These are phyloP conservation scores for Ailanthus altissimus DNA, from an alignment of 345 rosid genomes.

Conservation along the genomic window DNA sequence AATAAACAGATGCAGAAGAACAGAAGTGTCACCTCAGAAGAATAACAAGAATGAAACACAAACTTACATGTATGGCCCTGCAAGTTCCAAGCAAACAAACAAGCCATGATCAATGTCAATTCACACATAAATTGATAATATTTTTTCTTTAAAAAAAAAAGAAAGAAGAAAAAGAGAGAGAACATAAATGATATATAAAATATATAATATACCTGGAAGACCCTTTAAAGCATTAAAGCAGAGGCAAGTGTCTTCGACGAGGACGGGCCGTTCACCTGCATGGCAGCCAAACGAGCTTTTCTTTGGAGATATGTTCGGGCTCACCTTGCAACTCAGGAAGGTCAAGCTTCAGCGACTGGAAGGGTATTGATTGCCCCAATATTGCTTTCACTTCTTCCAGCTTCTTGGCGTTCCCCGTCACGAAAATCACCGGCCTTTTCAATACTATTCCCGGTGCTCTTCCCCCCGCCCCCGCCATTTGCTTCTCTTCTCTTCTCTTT, in stretches of 20 bases:
- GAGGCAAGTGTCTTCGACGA: constrained; percentile 96
- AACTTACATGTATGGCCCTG: constrained; percentile 99
- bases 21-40: constrained; percentile 7
- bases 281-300: constrained; percentile 95
- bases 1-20: not conserved
- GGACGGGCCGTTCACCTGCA: constrained; percentile 79
- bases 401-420: constrained; percentile 93
- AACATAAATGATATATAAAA: not conserved
- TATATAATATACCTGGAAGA: constrained; percentile 69
- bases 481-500: not conserved
- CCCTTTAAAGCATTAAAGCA: constrained; percentile 95
- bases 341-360: constrained; percentile 86
- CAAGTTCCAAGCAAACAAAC: constrained; percentile 28
- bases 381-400: constrained; percentile 92
- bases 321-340: constrained; percentile 94
- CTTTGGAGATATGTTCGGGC: constrained; percentile 82
- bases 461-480: constrained; percentile 45
- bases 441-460: constrained; percentile 39
- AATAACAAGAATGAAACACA: constrained; percentile 15
- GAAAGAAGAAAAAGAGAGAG: too few relatives aligned
- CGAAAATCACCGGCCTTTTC: constrained; percentile 86
- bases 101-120: not conserved
- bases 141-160: too few relatives aligned
- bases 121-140: not conserved
- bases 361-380: constrained; percentile 76